These are phyloP conservation scores for Corynascus novoguineensis DNA, from an alignment of 495 filamentous ascomycete genomes.

Conservation along the genomic window DNA sequence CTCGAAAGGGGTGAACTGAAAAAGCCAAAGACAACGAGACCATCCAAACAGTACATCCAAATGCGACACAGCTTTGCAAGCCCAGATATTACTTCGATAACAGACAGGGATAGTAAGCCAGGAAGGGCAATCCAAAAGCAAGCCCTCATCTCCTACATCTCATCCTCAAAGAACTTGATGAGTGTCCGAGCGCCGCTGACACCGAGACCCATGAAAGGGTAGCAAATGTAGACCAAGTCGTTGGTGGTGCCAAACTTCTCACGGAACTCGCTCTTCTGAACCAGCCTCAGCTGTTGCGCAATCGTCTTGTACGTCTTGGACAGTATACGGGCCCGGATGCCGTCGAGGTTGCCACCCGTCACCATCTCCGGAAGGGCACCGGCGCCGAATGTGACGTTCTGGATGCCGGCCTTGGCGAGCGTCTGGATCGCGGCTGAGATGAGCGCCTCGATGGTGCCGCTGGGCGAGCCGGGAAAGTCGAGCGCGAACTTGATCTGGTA, in stretches of 20 bases:
- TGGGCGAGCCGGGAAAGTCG: conserved; percentile 74
- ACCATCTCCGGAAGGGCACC: conserved; percentile 63
- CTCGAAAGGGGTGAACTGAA: too few relatives aligned
- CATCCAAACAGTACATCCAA: neutral
- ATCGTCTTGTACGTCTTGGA: conserved; percentile 70
- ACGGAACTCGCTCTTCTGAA: conserved; percentile 78
- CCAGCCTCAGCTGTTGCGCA: conserved; percentile 68
- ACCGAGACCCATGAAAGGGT: conserved; percentile 73
- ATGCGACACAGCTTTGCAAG: neutral
- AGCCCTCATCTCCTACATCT: conserved; percentile 30
- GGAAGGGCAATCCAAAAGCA: too few relatives aligned
- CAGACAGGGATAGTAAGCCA: too few relatives aligned
- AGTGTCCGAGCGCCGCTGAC: conserved; percentile 69
- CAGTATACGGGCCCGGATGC: conserved; percentile 65
- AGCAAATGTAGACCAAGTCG: conserved; percentile 74
- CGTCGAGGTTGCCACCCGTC: conserved; percentile 69
- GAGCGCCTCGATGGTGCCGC: conserved; percentile 72
- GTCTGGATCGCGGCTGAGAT: conserved; percentile 71
- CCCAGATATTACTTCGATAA: neutral
- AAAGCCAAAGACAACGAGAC: too few relatives aligned
- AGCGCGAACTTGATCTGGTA: conserved; percentile 87
- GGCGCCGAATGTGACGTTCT: conserved; percentile 71
- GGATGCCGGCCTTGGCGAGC: conserved; percentile 56
- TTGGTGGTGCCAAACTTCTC: conserved; percentile 77
- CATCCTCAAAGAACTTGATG: conserved; percentile 78